phyloP scores from a whole-genome alignment of 1,284 basidiomycete genomes.

The Rhodofomes roseus region DNA sequence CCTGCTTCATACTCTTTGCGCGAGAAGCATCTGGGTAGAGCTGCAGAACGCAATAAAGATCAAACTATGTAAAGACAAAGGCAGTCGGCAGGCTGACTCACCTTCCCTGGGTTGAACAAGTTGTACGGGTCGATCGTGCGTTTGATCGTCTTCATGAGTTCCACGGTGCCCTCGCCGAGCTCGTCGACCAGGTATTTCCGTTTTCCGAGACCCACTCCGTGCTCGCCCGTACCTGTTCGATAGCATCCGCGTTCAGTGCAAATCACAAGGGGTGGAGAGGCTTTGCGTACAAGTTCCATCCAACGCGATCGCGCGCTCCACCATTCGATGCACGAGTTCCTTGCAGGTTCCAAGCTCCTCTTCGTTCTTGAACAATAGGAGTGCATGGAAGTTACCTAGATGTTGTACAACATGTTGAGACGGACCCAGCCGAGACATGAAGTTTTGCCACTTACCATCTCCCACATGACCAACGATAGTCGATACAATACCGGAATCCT shows the following conservation, averaged over 20 bases:
- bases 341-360: constrained; percentile 51
- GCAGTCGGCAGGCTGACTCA: constrained; percentile 21
- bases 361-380: constrained; percentile 60
- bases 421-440: too few species aligned
- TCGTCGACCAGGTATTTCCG: constrained; percentile 72
- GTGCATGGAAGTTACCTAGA: constrained; percentile 52
- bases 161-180: constrained; percentile 78
- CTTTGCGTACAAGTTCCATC: constrained; percentile 74
- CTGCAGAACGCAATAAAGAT: not conserved
- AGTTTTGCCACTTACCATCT: constrained; percentile 56
- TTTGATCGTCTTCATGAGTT: constrained; percentile 84
- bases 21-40: constrained; percentile 6
- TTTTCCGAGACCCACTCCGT: constrained; percentile 88
- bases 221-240: constrained; percentile 69
- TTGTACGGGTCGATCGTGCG: constrained; percentile 70
- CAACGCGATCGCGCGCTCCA: constrained; percentile 66
- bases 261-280: not conserved
- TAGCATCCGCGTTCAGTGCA: not conserved
- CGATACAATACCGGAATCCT: constrained; percentile 53
- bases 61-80: not conserved
- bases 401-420: too few species aligned
- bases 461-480: constrained; percentile 82
- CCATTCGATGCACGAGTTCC: constrained; percentile 62
- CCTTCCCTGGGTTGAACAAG: constrained; percentile 87
- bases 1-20: not conserved